Evolutionary conservation across 352 stramenopile species (phyloP).

Genomic region (Phytophthora megakarya): DNA sequence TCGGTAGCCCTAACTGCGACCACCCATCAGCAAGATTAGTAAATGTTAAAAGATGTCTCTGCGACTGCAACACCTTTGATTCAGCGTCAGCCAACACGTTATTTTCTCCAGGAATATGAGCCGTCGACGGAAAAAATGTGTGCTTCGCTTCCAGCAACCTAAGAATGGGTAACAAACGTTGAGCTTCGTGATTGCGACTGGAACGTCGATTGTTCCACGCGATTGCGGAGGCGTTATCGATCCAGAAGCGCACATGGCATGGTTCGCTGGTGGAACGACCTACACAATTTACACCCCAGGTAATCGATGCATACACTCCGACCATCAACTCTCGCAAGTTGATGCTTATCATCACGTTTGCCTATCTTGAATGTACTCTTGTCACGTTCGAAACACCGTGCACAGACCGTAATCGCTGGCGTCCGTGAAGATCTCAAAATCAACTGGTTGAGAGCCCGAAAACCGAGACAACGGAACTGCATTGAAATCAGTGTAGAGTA

Average conservation of each 20-base stretch:
- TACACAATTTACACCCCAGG: neutral
- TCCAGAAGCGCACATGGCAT: conserved; percentile 16
- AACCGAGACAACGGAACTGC: conserved; percentile 1
- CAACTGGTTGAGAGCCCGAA: neutral
- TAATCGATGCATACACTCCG: conserved; percentile 8
- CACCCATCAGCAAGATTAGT: conserved; percentile 9
- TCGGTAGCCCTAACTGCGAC: conserved; percentile 8
- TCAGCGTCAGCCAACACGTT: conserved; percentile 11
- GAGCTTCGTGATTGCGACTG: conserved; percentile 1
- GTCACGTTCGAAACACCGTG: conserved; percentile 6
- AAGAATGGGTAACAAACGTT: conserved; percentile 1
- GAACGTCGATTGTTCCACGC: conserved; percentile 18
- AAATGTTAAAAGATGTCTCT: conserved; percentile 9
- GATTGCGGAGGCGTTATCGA: conserved; percentile 25
- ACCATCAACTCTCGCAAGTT: conserved; percentile 25
- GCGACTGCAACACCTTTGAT: conserved; percentile 6
- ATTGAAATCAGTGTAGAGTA: neutral
- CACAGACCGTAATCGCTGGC: conserved; percentile 24
- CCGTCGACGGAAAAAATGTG: conserved; percentile 1
- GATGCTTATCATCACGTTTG: conserved; percentile 14
- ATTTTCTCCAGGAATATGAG: neutral
- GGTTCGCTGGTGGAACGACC: neutral
- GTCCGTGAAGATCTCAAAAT: conserved; percentile 17
- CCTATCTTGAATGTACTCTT: conserved; percentile 7
- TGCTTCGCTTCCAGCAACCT: conserved; percentile 1